A percentile compares a stretch with the other conserved stretches of the same genome.
phyloP scores from a whole-genome alignment of 352 stramenopile species.

The Phytophthora kernoviae region DNA sequence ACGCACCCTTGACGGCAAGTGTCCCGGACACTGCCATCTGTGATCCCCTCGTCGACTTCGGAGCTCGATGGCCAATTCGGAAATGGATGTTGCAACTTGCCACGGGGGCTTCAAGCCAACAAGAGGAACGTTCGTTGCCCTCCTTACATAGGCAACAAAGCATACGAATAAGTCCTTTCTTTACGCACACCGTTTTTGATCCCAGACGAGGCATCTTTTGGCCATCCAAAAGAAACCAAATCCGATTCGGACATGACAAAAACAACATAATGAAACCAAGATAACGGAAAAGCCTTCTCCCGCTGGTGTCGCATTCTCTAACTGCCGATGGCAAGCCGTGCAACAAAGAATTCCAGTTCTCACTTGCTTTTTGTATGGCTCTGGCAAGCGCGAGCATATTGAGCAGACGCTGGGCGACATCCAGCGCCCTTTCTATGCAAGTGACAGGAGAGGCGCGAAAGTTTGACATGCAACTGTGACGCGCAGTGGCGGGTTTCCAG shows the following conservation, averaged over 20 bases:
- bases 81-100: constrained; percentile 32
- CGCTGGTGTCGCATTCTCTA: neutral
- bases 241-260: too few relatives aligned
- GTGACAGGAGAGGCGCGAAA: constrained; percentile 23
- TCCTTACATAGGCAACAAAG: too few relatives aligned
- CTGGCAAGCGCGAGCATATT: constrained; percentile 11
- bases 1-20: constrained; percentile 47
- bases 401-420: constrained; percentile 13
- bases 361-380: constrained; percentile 22
- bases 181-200: too few relatives aligned
- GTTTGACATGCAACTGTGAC: constrained; percentile 44
- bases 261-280: too few relatives aligned
- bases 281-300: too few relatives aligned
- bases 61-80: constrained; percentile 37
- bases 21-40: constrained; percentile 50
- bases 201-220: too few relatives aligned
- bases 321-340: too few relatives aligned
- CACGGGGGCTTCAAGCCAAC: too few relatives aligned
- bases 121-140: too few relatives aligned
- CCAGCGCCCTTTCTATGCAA: constrained; percentile 15
- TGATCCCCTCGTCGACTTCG: constrained; percentile 28
- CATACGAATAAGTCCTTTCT: too few relatives aligned
- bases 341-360: neutral
- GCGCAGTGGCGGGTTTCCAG: constrained; percentile 26
- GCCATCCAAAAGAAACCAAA: too few relatives aligned